Evolutionary conservation across 805 yeast genomes (phyloP), one percentile per base, ranked within the genome.

Genomic region (Naumovozyma castellii): DNA sequence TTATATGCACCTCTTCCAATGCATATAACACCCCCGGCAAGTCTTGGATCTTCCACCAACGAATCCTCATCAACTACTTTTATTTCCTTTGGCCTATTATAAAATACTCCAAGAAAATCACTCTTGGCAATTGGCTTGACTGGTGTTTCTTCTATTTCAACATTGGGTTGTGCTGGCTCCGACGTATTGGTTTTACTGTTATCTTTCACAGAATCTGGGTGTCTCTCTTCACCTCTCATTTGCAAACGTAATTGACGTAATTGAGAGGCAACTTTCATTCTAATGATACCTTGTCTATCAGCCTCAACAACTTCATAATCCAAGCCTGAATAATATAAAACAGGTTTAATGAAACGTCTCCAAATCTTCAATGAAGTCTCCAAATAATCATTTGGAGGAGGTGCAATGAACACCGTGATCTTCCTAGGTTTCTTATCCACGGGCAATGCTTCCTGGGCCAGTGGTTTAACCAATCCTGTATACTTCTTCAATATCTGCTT

Each of bases 1-100:
- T 90, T 90, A 59, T 75, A 92, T 0, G 97, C 90, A 42, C 98
- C 98, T 58, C 99, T 73, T 3, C 99, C 99, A 18, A 92, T 65
- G 57, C 96, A 84, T 16, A 92, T 72, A 10, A 87, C 80, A 34
- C 97, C 98, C 18, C 97, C 97, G 6, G 79, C 73, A 20, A 68
- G 39, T 12, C 57, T 56, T 2, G 75, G 71, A 25, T 68, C 67
- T 2, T 47, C 37, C 3, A 63, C 68, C 25, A 67, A 59, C 2
- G 77, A 67, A 53, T 78, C 80, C 38, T 77, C 73, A 39, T 61
- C 56, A 0, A 59, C 52, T 1, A 63, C 53, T 4, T 48, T 38
- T 14, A 29, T 5, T 4, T 34, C 37, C n/a, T 48, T 43, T 30
- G 58, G 54, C 22, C 51, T 53, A n/a, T 61, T 44, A 43, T 60